Base-by-base conservation (phyloP, 140 eudicot genomes). In the Senecio squalidus region DNA sequence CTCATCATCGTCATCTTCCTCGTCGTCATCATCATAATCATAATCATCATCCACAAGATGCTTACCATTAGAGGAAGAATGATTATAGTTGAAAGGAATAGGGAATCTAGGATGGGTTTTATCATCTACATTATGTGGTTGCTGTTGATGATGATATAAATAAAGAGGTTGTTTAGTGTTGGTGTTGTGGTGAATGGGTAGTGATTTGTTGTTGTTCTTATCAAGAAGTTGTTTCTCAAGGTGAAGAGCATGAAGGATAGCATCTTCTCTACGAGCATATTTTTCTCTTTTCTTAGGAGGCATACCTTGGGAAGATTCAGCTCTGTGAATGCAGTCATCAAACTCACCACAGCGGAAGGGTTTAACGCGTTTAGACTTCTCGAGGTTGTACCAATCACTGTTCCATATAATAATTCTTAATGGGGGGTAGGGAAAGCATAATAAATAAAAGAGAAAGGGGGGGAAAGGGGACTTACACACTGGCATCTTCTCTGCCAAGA, bases 291-390 rank as follows among this genome's bases (percentile, higher is more conserved):
- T 92, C 83, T 92, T 92, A 22, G 99, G 95, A 71, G 96, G 93
- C 77, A 87, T 80, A 6, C 95, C 96, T 26, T 72, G 89, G 50
- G 96, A 70, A 43, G 95, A 94, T 78, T 87, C 95, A 58, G 95
- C 99, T 75, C 86, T 73, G 73, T 80, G 84, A 16, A 92, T 92
- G 74, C 95, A 92, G 48, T 92, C 95, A 68, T 92, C 93, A 74
- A 87, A 92, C 72, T 92, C 99, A n/a, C 96, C 96, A 64, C 99
- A 92, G 30, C 99, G 86, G 64, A 92, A 92, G 5, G 99, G 76
- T 77, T 92, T 92, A 21, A 92, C 99, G 34, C 99, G 93, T 82
- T 87, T 92, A 17, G 99, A 92, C 71, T 87, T 92, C 68, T 92
- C 95, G 73, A 92, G 66, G 61, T 87, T 92, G 84, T 92, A 92